Conservation (phyloP, 306 rosid genomes). For the Dryas alaskensis region DNA sequence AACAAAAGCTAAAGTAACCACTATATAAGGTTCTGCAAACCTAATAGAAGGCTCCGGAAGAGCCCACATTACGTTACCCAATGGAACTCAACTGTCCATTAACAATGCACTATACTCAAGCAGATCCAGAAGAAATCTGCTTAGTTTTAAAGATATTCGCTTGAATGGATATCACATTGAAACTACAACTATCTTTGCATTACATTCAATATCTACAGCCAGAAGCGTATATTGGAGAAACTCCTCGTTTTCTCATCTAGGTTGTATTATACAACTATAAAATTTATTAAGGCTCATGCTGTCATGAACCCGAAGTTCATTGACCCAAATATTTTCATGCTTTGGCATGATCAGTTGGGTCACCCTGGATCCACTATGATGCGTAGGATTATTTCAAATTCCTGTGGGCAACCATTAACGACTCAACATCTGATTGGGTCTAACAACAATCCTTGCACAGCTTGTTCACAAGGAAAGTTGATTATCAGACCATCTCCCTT, state of each 20-base stretch:
- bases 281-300: not conserved
- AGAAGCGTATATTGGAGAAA: not conserved
- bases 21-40: not conserved
- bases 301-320: not conserved
- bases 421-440: not conserved
- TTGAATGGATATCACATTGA: not conserved
- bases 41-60: not conserved
- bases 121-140: not conserved
- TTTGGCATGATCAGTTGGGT: not conserved
- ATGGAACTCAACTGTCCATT: not conserved
- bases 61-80: not conserved
- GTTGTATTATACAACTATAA: not conserved
- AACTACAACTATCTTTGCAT: not conserved
- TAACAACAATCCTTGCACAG: not conserved
- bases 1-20: not conserved
- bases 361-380: not conserved
- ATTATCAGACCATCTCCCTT: not conserved
- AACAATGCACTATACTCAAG: not conserved
- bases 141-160: not conserved
- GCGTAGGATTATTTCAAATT: not conserved
- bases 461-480: not conserved
- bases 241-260: not conserved
- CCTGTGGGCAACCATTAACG: not conserved
- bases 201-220: not conserved
- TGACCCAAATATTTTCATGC: not conserved